phyloP scores from a whole-genome alignment of 73 alveolate species.

The Tetrahymena elliotti region DNA sequence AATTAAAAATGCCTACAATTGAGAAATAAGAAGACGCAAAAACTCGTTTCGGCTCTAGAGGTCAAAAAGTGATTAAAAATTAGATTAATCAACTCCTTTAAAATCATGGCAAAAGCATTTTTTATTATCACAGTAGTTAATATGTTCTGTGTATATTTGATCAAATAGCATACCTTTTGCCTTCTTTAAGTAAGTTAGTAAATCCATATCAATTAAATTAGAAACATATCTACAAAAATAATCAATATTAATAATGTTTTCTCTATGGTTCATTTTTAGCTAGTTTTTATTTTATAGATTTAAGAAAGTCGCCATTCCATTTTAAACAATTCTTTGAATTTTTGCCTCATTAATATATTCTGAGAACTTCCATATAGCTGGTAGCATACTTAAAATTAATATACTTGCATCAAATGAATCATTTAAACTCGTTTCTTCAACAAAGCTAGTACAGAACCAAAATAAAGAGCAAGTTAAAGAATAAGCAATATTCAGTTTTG shows the following conservation, averaged over 20 bases:
- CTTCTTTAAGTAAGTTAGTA: neutral
- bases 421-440: neutral
- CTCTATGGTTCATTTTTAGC: neutral
- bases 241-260: neutral
- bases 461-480: neutral
- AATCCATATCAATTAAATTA: neutral
- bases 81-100: neutral
- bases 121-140: neutral
- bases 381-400: neutral
- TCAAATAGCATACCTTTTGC: neutral
- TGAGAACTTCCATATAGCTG: neutral
- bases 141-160: neutral
- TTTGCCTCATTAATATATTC: neutral
- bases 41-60: neutral
- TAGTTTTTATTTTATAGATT: neutral
- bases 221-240: neutral
- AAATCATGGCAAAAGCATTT: neutral
- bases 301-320: neutral
- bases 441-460: neutral
- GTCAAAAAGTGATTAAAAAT: neutral
- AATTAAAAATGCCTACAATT: neutral
- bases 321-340: neutral
- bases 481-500: neutral
- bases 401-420: neutral
- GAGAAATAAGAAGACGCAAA: neutral